Percentiles rank a stretch among this genome's conserved stretches.
These are phyloP conservation scores for Saccharum spontaneum DNA, from an alignment of 176 grass and related monocot genomes.

Conservation along the genomic window DNA sequence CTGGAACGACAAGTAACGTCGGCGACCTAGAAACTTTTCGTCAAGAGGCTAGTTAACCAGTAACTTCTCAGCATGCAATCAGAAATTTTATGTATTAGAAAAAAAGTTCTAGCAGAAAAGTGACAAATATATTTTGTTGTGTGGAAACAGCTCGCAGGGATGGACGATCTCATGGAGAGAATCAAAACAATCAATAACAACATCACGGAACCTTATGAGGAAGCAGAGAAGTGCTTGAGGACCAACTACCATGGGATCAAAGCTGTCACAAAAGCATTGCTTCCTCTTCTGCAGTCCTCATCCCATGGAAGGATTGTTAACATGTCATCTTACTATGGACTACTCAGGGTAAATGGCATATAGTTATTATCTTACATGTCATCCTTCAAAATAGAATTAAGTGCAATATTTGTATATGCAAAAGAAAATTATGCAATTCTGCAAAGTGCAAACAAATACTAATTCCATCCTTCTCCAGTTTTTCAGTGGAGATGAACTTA, in stretches of 20 bases:
- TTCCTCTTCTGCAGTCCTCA: constrained; percentile 56
- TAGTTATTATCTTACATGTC: too few relatives aligned
- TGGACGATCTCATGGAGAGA: not conserved
- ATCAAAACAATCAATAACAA: constrained; percentile 8
- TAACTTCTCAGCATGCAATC: not conserved
- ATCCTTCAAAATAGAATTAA: not conserved
- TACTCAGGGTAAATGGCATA: constrained; percentile 34
- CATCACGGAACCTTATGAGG: constrained; percentile 34
- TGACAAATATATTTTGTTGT: not conserved
- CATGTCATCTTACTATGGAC: constrained; percentile 44
- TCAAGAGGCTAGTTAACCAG: not conserved
- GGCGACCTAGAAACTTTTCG: not conserved
- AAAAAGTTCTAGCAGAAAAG: not conserved
- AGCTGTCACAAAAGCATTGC: constrained; percentile 47
- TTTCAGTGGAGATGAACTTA: not conserved
- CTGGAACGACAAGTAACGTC: not conserved
- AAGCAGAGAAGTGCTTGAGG: constrained; percentile 53
- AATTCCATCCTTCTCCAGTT: not conserved
- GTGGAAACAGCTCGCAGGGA: not conserved
- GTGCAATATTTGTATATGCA: not conserved
- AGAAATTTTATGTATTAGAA: not conserved
- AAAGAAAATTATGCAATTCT: not conserved
- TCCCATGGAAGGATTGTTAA: constrained; percentile 49
- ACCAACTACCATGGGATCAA: constrained; percentile 64
- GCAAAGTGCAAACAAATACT: too few relatives aligned